Base-by-base conservation (phyloP, 352 stramenopile species). In the Phytophthora ramorum region DNA sequence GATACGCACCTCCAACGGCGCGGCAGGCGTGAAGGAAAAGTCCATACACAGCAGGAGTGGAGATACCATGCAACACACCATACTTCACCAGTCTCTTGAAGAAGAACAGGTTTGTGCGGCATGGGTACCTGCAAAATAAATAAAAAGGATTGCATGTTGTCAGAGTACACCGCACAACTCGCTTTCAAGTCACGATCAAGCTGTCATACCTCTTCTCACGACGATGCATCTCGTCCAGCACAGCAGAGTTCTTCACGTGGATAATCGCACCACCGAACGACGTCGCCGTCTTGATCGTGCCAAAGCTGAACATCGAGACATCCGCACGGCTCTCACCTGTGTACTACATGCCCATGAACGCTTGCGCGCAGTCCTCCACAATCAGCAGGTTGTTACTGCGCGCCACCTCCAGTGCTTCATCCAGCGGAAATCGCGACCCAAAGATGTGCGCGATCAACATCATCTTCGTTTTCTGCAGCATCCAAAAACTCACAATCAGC, bases 241-340 rank as follows among this genome's bases (percentile, higher is more conserved):
- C 62, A 14, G 63, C 46, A 6, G 44, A 6, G 49, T 94, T 74
- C 35, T 84, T 83, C 7, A 96, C 81, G 19, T 82, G 76, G 22
- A 94, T 73, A 16, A 96, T 49, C 0, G 75, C 85, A 12, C 85
- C 83, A 26, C 87, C 87, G 45, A 96, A 93, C 2, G 87, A 89
- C 20, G 87, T 96, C 1, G 87, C 79, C 3, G 83, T 94, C 63
- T 96, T 96, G 70, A 96, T 96, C 26, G 87, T 92, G 22, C 87
- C 87, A 77, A 96, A 96, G 65, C 87, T 96, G 67, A 94, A 96
- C 78, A 96, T 88, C 41, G 85, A 90, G 35, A 93, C 83, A 54
- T 94, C 87, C 1, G 69, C 84, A 17, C 71, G 68, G 7, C 54
- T 66, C 13, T 93, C 81, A 22, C 85, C 87, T 35, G 71, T 91